Base-by-base conservation (phyloP, 257 asterid genomes). In the Paulownia fortunei region DNA sequence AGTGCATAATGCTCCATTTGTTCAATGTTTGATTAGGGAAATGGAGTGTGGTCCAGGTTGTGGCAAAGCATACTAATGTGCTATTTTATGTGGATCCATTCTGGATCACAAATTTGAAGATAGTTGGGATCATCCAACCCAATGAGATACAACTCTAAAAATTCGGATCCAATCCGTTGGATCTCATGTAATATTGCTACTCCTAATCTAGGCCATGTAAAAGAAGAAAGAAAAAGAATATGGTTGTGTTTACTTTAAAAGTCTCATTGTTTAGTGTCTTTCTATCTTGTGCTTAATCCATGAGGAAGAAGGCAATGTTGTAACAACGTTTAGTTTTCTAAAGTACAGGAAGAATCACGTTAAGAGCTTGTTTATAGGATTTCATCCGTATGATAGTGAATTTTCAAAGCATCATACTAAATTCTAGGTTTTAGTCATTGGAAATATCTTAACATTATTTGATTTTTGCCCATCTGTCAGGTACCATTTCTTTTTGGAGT, bases 401-500 rank as follows among this genome's bases (percentile, higher is more conserved):
- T 69, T 58, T 73, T 68, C 16, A 36, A 19, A 59, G 23, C 73
- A 8, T 73, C 73, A 56, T 24, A 6, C 71, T 9, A 16, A 51
- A 39, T 32, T 26, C 71, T 11, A 36, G 34, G 15, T 72, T 62
- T 54, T 34, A 39, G 23, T 24, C 26, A 8, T 42, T 24, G 4
- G 11, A 37, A 19, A 47, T 55, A 19, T 77, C 13, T 24, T 44
- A 42, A 56, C 52, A 69, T 13, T 6, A 39, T 58, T 52, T 78
- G 19, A 15, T 68, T 76, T 34, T 69, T 54, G 7, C 68, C 73
- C 41, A 6, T 77, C 21, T 71, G 5, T 64, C 85, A 96, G 99
- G 99, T 96, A 47, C 99, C 99, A 21, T 96, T 96, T 83, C 99
- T 96, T 84, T 96, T 96, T 80, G 99, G 99, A 68, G 86, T 96